Evolutionary conservation across 2,329 filamentous ascomycete genomes (phyloP).

Genomic region (Aspergillus transmontanensis): DNA sequence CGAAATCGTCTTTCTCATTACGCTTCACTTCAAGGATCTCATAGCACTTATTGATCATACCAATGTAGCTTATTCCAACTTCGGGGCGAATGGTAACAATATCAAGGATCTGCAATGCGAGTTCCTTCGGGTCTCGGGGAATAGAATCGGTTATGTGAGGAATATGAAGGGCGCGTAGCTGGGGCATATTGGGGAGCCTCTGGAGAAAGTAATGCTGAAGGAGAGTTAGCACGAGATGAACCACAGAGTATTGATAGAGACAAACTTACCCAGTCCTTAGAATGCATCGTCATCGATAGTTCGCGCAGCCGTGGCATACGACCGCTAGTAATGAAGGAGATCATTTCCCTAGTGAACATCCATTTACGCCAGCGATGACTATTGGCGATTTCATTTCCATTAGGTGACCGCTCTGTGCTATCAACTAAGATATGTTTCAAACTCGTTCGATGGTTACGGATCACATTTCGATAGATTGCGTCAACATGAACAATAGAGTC

Average conservation of each 20-base stretch:
- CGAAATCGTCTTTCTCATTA: constrained; percentile 42
- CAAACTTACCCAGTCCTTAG: constrained; percentile 72
- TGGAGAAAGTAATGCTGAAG: constrained; percentile 76
- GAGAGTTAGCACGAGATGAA: constrained; percentile 16
- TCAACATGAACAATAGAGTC: constrained; percentile 66
- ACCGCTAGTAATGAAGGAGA: constrained; percentile 75
- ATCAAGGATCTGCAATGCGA: constrained; percentile 75
- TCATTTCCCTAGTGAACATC: constrained; percentile 69
- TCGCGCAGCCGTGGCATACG: constrained; percentile 73
- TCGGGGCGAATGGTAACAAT: constrained; percentile 76
- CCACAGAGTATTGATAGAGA: neutral
- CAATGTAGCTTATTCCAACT: constrained; percentile 76
- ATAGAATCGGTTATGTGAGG: constrained; percentile 67
- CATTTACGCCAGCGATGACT: constrained; percentile 64
- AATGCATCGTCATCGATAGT: constrained; percentile 71
- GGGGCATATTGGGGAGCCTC: constrained; percentile 68
- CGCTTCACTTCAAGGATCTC: constrained; percentile 68
- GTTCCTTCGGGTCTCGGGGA: constrained; percentile 66
- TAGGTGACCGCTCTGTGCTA: constrained; percentile 60
- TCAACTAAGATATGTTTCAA: constrained; percentile 75
- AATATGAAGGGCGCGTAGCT: constrained; percentile 71
- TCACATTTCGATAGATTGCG: constrained; percentile 68
- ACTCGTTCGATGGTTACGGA: constrained; percentile 71
- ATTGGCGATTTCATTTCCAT: constrained; percentile 40
- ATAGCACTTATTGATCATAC: constrained; percentile 76